Evolutionary conservation across 2,329 filamentous ascomycete species (phyloP).

Genomic region (Fusarium nelsonii): DNA sequence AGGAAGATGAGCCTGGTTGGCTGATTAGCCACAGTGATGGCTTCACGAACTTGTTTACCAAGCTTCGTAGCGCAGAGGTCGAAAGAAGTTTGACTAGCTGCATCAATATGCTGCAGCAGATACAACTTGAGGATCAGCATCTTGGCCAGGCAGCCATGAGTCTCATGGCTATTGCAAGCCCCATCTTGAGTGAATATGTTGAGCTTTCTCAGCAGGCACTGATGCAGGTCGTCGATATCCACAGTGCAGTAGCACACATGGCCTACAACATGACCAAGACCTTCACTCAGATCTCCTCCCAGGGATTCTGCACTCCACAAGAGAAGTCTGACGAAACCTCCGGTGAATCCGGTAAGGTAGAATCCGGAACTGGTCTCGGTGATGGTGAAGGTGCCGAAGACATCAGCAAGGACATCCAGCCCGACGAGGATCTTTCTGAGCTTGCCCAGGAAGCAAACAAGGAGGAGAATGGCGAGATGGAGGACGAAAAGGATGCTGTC

Average conservation of each 20-base stretch:
- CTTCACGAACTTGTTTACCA: constrained; percentile 65
- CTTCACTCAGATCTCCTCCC: constrained; percentile 81
- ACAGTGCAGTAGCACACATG: constrained; percentile 79
- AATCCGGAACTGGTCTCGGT: constrained; percentile 91
- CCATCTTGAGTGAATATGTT: constrained; percentile 81
- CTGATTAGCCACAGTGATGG: constrained; percentile 60
- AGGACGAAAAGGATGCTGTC: constrained; percentile 87
- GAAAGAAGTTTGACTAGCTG: constrained; percentile 56
- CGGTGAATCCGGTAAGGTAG: constrained; percentile 81
- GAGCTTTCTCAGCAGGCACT: constrained; percentile 70
- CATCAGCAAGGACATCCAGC: constrained; percentile 95
- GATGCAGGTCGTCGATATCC: constrained; percentile 70
- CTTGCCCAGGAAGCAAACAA: constrained; percentile 86
- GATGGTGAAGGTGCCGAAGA: constrained; percentile 96
- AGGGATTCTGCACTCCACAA: constrained; percentile 92
- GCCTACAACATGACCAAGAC: constrained; percentile 80
- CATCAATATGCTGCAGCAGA: constrained; percentile 52
- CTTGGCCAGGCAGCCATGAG: constrained; percentile 50
- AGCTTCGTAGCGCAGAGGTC: constrained; percentile 71
- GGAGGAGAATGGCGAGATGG: constrained; percentile 73
- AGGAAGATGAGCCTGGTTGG: constrained; percentile 55
- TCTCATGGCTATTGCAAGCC: constrained; percentile 58
- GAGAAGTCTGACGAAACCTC: constrained; percentile 81
- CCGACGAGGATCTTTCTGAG: constrained; percentile 93
- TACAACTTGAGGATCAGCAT: constrained; percentile 49